Percentiles rank a stretch among this genome's conserved stretches.
Evolutionary conservation across 1,284 basidiomycete species (phyloP).

Genomic region (Cutaneotrichosporon daszewskae): DNA sequence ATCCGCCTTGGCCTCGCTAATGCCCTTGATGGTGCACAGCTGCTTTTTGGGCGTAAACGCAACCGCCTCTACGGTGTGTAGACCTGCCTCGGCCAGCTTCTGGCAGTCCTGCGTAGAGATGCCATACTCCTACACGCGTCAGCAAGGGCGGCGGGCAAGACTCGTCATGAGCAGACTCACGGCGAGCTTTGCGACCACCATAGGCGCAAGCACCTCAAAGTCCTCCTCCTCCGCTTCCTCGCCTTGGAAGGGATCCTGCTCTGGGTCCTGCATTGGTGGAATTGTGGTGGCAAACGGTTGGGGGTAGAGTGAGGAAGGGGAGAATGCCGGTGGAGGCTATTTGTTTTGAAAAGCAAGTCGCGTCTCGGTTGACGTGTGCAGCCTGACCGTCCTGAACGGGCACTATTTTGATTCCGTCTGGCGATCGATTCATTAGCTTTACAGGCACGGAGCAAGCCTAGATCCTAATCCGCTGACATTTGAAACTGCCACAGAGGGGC

Average conservation of each 20-base stretch:
- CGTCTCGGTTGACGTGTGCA: constrained; percentile 1
- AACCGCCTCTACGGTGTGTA: constrained; percentile 90
- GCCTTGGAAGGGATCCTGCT: constrained; percentile 37
- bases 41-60: constrained; percentile 97
- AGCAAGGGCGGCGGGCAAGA: neutral
- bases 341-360: constrained; percentile 6
- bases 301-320: neutral
- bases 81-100: constrained; percentile 89
- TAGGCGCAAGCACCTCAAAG: constrained; percentile 62
- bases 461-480: too few species aligned
- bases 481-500: too few species aligned
- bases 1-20: constrained; percentile 96
- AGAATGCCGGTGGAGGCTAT: neutral
- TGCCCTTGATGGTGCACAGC: constrained; percentile 87
- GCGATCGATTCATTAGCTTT: too few species aligned
- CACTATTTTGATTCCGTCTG: too few species aligned
- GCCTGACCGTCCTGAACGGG: too few species aligned
- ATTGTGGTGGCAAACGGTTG: constrained; percentile 3
- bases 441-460: too few species aligned
- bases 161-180: constrained; percentile 30
- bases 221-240: constrained; percentile 54
- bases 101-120: constrained; percentile 89
- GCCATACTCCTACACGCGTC: constrained; percentile 54
- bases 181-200: constrained; percentile 75
- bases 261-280: constrained; percentile 15